phyloP scores from a whole-genome alignment of 805 yeast genomes.

The Metschnikowia henanensis region DNA sequence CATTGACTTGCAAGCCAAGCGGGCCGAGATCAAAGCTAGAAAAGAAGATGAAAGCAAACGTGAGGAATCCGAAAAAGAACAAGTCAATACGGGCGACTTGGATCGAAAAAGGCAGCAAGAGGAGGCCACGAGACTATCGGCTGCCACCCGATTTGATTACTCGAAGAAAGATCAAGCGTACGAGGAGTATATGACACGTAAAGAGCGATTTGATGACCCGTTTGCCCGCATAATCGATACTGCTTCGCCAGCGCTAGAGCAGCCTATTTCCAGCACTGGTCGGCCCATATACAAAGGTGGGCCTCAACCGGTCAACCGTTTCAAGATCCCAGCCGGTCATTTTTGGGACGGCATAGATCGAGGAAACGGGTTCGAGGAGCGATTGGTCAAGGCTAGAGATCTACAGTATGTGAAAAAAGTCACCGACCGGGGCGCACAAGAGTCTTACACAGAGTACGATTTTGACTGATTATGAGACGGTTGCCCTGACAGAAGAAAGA shows the following conservation, averaged over 20 bases:
- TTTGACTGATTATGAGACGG: conserved; percentile 8
- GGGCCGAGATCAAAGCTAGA: conserved; percentile 15
- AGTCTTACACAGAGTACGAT: conserved; percentile 21
- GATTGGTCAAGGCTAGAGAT: conserved; percentile 47
- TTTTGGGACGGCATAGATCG: conserved; percentile 94
- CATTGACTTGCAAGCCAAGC: conserved; percentile 23
- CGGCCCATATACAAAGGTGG: conserved; percentile 54
- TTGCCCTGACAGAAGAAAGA: too few relatives aligned
- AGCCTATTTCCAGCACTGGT: conserved; percentile 35
- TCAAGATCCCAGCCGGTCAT: conserved; percentile 72
- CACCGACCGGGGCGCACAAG: conserved; percentile 12
- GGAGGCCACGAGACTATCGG: conserved; percentile 14
- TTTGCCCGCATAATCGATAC: conserved; percentile 30
- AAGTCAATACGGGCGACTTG: conserved; percentile 15
- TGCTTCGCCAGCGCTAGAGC: conserved; percentile 13
- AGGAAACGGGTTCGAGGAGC: conserved; percentile 80
- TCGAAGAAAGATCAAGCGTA: conserved; percentile 39
- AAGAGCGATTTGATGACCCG: conserved; percentile 62
- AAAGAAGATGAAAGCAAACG: conserved; percentile 5
- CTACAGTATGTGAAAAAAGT: conserved; percentile 20
- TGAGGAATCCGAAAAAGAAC: conserved; percentile 13
- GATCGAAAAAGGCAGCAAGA: conserved; percentile 17
- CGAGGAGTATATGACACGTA: conserved; percentile 30
- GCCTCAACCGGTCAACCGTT: conserved; percentile 65
- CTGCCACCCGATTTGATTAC: conserved; percentile 32